phyloP scores from a whole-genome alignment of 2,329 filamentous ascomycete species.

The Tolypocladium cylindrosporum region DNA sequence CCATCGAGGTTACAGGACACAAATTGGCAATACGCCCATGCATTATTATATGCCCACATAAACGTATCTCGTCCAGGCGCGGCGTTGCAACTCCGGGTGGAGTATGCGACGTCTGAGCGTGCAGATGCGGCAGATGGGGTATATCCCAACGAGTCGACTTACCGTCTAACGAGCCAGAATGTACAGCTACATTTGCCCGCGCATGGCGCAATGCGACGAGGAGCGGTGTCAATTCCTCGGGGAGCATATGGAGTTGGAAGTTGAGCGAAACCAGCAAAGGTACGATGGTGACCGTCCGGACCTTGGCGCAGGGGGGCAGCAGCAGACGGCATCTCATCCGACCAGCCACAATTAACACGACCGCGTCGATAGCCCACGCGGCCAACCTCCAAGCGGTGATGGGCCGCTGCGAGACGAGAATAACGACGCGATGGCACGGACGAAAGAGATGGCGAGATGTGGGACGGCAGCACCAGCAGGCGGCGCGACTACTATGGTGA shows the following conservation, averaged over 20 bases:
- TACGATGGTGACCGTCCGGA: neutral
- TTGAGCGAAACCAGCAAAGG: neutral
- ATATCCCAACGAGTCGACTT: neutral
- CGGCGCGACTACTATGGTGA: neutral
- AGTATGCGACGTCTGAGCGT: too few relatives aligned
- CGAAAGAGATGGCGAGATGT: neutral
- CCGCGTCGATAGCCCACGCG: too few relatives aligned
- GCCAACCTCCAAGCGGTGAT: too few relatives aligned
- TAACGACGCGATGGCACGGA: too few relatives aligned
- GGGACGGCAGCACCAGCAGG: neutral
- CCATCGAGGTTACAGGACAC: neutral
- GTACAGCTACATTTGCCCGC: too few relatives aligned
- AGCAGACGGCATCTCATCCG: neutral
- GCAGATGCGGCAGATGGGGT: neutral
- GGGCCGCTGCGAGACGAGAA: too few relatives aligned
- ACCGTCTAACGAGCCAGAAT: too few relatives aligned
- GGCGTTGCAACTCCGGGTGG: too few relatives aligned
- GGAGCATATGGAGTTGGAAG: neutral
- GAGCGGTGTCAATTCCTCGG: too few relatives aligned
- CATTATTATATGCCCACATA: neutral
- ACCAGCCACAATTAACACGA: neutral
- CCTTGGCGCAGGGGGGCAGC: too few relatives aligned
- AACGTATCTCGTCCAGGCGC: too few relatives aligned
- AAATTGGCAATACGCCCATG: neutral
- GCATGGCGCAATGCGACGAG: too few relatives aligned